Conservation (phyloP, 306 rosid species). For the Medicago truncatula region MtrunA17r5.0-ANR NC_053048.1:45961501-45962000, state of each 20-base stretch:
- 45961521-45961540: not conserved
- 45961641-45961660: not conserved
- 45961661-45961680: not conserved
- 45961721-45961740: not conserved
- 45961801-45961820: not conserved
- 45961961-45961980: constrained; percentile 13
- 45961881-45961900: constrained; percentile 11
- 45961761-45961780: not conserved
- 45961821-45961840: not conserved
- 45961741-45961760: not conserved
- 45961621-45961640: not conserved
- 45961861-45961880: not conserved
- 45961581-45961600: constrained; percentile 5
- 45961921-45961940: constrained; percentile 4
- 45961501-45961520: constrained; percentile 9
- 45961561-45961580: constrained; percentile 13
- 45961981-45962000: constrained; percentile 14
- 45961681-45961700: not conserved
- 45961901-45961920: constrained; percentile 22
- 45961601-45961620: not conserved
- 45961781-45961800: not conserved
- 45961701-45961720: not conserved
- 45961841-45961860: not conserved
- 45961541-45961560: constrained; percentile 21
- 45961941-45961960: not conserved